Evolutionary conservation across 2,329 filamentous ascomycete species (phyloP), one percentile per base, ranked within the genome.

Genomic region (Pyricularia grisea): DNA sequence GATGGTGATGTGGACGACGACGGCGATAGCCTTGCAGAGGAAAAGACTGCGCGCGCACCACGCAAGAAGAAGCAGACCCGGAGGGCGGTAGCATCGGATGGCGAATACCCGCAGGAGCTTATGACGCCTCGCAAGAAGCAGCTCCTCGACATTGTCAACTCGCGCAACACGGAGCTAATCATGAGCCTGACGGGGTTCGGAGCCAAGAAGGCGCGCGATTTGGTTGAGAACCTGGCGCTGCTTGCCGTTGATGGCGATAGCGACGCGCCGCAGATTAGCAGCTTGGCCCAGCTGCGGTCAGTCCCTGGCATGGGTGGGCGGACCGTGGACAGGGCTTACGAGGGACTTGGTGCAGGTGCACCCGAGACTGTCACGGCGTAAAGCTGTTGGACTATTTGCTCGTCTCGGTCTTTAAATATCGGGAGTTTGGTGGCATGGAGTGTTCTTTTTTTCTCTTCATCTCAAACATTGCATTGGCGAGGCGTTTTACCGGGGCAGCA

Each of bases 111-210:
- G 3, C 60, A 14, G 60, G 60, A 63, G 60, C 60, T 30, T 9
- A 67, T 71, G 74, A 77, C 70, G 69, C 88, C 88, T 1, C 83
- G 87, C 3, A 89, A 89, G 7, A 83, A 83, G 71, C 84, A 86
- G 70, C 79, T 93, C 2, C 82, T 93, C 2, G 82, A 86, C 65
- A 90, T 93, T 73, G 86, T 93, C 78, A 93, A 93, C 80, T 92
- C 89, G 25, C 85, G 89, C 66, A 88, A 93, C 71, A 78, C 90
- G 23, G 80, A 80, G 17, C 82, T 86, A 75, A 93, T 93, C 77
- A 86, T 85, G 74, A 80, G 86, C 3, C 82, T 93, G 1, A 87
- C 88, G 58, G 91, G 91, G 1, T 88, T 93, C 12, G 91, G 91
- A 0, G 83, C 87, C 1, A 93, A 92, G 80, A 91, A 89, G 76